phyloP scores from a whole-genome alignment of 129 eudicot species.

The Flaveria brownii region DNA sequence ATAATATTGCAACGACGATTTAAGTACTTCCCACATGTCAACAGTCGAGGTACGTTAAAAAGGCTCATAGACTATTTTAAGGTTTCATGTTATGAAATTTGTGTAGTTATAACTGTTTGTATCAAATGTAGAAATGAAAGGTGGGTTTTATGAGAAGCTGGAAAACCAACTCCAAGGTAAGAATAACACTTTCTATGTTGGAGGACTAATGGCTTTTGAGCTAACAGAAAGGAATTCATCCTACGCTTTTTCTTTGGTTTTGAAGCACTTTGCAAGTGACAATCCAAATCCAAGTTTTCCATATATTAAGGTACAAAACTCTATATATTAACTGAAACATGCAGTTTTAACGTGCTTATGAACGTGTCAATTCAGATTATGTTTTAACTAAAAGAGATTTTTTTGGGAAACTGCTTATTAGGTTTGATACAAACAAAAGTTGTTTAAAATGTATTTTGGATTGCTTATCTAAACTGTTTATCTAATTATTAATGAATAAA shows the following conservation, averaged over 20 bases:
- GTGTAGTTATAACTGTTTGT: background rate
- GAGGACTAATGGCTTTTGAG: slow-evolving; percentile 55
- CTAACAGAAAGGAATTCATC: slow-evolving; percentile 53
- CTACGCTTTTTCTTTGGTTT: slow-evolving; percentile 41
- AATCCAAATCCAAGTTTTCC: slow-evolving; percentile 40
- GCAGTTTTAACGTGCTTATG: background rate
- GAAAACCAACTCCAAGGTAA: slow-evolving; percentile 51
- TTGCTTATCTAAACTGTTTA: background rate
- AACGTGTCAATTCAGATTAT: background rate
- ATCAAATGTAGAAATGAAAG: slow-evolving; percentile 45
- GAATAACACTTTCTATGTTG: slow-evolving; percentile 41
- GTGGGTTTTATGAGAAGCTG: slow-evolving; percentile 51
- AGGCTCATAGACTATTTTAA: background rate
- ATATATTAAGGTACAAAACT: slow-evolving; percentile 42
- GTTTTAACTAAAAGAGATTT: background rate
- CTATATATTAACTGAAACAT: background rate
- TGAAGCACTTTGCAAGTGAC: slow-evolving; percentile 44
- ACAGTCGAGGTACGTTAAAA: slow-evolving; percentile 35
- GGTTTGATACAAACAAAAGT: background rate
- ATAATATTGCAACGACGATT: slow-evolving; percentile 44
- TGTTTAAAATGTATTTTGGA: background rate
- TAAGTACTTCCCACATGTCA: slow-evolving; percentile 54
- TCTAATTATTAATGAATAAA: background rate
- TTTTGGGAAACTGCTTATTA: background rate
- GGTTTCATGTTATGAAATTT: background rate